Conservation (phyloP, 108 stramenopile genomes). For the Nitzschia sp. region DNA sequence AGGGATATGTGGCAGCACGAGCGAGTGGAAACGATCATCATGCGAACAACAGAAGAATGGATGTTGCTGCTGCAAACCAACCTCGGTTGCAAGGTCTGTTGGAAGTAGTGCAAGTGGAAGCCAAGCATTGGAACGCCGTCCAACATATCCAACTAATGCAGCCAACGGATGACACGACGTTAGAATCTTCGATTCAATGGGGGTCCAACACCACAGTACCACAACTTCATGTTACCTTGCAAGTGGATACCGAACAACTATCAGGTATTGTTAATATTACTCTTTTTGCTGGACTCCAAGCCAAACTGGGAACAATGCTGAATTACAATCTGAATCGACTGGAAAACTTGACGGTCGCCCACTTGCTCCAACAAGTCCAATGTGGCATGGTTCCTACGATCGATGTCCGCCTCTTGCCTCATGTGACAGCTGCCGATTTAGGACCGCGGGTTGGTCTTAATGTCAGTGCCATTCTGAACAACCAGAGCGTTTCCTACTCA, state of each 20-base stretch:
- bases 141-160: constrained; percentile 13
- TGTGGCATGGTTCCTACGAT: constrained; percentile 27
- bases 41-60: constrained; percentile 10
- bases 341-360: constrained; percentile 21
- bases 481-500: constrained; percentile 14
- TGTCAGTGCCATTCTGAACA: constrained; percentile 15
- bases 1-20: neutral
- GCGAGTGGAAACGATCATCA: neutral
- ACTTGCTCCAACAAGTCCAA: constrained; percentile 13
- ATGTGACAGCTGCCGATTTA: constrained; percentile 17
- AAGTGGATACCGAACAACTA: neutral
- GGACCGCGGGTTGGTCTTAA: constrained; percentile 21
- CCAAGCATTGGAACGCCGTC: constrained; percentile 46
- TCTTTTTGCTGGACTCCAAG: constrained; percentile 20
- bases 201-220: neutral
- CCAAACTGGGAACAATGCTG: constrained; percentile 5
- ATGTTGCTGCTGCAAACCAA: neutral
- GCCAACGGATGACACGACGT: constrained; percentile 17
- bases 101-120: constrained; percentile 2
- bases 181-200: constrained; percentile 20
- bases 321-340: constrained; percentile 34
- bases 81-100: neutral
- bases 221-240: constrained; percentile 4
- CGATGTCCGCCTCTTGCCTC: constrained; percentile 18
- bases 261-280: constrained; percentile 28